These are phyloP conservation scores for Austroboletus niveus DNA, from an alignment of 1,284 basidiomycete species.

Conservation along the genomic window DNA sequence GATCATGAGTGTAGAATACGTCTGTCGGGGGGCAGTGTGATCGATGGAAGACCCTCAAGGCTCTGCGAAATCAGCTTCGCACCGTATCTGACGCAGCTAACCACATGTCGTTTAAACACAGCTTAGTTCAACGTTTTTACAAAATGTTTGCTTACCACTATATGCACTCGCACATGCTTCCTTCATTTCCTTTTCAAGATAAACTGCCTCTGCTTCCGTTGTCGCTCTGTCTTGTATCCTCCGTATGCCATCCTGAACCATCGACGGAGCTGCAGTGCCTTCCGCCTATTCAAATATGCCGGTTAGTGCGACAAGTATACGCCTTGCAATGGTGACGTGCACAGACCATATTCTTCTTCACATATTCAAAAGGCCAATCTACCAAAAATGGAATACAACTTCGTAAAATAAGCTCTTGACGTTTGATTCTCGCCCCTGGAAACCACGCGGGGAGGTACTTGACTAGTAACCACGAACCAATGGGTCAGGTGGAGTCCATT, in stretches of 20 bases:
- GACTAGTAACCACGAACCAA: slow-evolving; percentile 8
- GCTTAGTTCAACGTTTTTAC: slow-evolving; percentile 1
- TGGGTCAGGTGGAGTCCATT: neutral
- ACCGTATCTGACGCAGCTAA: slow-evolving; percentile 24
- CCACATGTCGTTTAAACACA: neutral
- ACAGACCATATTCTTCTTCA: slow-evolving; percentile 21
- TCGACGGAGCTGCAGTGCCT: slow-evolving; percentile 22
- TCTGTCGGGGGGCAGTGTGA: slow-evolving; percentile 30
- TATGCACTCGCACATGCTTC: slow-evolving; percentile 22
- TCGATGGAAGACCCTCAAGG: slow-evolving; percentile 3
- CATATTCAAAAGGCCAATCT: slow-evolving; percentile 21
- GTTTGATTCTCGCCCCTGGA: slow-evolving; percentile 22
- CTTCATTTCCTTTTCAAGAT: slow-evolving; percentile 21
- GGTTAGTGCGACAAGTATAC: neutral
- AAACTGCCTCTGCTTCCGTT: slow-evolving; percentile 7
- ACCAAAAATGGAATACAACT: slow-evolving; percentile 10
- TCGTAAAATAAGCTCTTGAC: slow-evolving; percentile 7
- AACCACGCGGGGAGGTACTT: slow-evolving; percentile 20
- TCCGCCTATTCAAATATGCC: slow-evolving; percentile 6
- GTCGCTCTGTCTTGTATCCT: slow-evolving; percentile 6
- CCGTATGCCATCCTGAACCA: slow-evolving; percentile 22
- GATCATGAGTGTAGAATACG: slow-evolving; percentile 42
- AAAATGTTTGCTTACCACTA: slow-evolving; percentile 3
- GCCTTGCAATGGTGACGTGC: neutral
- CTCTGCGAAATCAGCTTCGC: slow-evolving; percentile 1